These are phyloP conservation scores for Nepenthes mirabilis DNA, from an alignment of 148 eudicot species.

Conservation along the genomic window DNA sequence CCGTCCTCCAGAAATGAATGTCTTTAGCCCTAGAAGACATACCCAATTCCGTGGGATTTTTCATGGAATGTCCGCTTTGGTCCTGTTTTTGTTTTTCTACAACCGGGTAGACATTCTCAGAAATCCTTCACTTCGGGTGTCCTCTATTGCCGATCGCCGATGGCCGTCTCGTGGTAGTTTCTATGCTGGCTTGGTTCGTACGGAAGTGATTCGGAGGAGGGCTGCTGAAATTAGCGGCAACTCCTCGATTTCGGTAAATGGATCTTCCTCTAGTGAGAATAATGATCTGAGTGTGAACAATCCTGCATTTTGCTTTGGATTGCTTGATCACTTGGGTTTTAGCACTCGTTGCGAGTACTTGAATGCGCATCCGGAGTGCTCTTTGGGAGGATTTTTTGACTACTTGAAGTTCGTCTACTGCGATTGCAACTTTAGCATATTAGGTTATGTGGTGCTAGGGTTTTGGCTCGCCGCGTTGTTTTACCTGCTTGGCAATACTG, in stretches of 20 bases:
- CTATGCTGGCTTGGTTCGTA: constrained; percentile 9
- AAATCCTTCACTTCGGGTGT: constrained; percentile 21
- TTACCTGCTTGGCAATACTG: constrained; percentile 82
- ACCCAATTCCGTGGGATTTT: constrained; percentile 35
- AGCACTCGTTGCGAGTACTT: constrained; percentile 53
- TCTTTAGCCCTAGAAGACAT: constrained; percentile 7
- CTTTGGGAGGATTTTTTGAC: constrained; percentile 57
- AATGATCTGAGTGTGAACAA: constrained; percentile 11
- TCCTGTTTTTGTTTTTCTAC: constrained; percentile 44
- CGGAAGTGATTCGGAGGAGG: constrained; percentile 21
- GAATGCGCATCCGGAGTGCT: constrained; percentile 59
- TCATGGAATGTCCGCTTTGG: constrained; percentile 37
- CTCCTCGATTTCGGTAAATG: constrained; percentile 16
- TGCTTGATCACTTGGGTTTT: constrained; percentile 40
- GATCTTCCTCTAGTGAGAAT: constrained; percentile 8
- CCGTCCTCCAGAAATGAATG: constrained; percentile 29
- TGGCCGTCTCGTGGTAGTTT: constrained; percentile 17
- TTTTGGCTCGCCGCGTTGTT: constrained; percentile 72
- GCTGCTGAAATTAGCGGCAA: constrained; percentile 30
- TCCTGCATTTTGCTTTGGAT: constrained; percentile 14
- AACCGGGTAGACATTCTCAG: constrained; percentile 26
- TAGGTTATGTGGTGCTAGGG: constrained; percentile 44
- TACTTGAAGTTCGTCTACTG: constrained; percentile 71
- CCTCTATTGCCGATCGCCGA: constrained; percentile 6
- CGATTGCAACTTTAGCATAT: constrained; percentile 30